Conservation (phyloP, 2,329 filamentous ascomycete species). For the Alternaria viburni region DNA sequence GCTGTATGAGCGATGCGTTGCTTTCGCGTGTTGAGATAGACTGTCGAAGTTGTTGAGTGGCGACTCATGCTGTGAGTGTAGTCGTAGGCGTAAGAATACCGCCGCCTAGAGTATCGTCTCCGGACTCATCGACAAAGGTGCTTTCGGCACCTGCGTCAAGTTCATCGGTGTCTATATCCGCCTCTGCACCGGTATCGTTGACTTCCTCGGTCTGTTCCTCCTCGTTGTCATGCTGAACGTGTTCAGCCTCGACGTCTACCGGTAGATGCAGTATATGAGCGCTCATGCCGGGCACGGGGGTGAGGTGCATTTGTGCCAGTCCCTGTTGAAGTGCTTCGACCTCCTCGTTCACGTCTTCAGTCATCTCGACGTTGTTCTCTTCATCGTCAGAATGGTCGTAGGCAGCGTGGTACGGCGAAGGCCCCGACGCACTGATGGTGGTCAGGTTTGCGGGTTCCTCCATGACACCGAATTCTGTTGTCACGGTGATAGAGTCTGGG, state of each 20-base stretch:
- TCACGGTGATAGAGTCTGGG: constrained; percentile 44
- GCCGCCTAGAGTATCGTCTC: constrained; percentile 20
- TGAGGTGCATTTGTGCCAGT: constrained; percentile 7
- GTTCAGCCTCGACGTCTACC: constrained; percentile 6
- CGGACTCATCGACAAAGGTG: constrained; percentile 33
- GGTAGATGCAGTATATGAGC: constrained; percentile 3
- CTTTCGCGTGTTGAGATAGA: not conserved
- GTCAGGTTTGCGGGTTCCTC: constrained; percentile 41
- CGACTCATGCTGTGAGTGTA: not conserved
- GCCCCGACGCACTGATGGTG: constrained; percentile 34
- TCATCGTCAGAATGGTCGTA: constrained; percentile 20
- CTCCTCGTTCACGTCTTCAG: constrained; percentile 19
- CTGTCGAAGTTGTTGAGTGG: too few species aligned
- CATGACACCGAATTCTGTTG: constrained; percentile 43
- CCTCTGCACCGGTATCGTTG: constrained; percentile 35
- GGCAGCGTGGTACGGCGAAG: constrained; percentile 15
- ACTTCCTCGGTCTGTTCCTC: constrained; percentile 6
- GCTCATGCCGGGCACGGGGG: not conserved
- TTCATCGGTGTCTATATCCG: constrained; percentile 36
- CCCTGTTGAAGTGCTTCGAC: constrained; percentile 8
- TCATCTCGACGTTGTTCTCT: constrained; percentile 26
- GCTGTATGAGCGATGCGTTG: not conserved
- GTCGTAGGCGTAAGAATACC: constrained; percentile 27
- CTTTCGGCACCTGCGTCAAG: constrained; percentile 32
- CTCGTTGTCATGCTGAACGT: constrained; percentile 13